Conservation (phyloP, 805 yeast genomes). For the Schwanniomyces polymorphus region DNA sequence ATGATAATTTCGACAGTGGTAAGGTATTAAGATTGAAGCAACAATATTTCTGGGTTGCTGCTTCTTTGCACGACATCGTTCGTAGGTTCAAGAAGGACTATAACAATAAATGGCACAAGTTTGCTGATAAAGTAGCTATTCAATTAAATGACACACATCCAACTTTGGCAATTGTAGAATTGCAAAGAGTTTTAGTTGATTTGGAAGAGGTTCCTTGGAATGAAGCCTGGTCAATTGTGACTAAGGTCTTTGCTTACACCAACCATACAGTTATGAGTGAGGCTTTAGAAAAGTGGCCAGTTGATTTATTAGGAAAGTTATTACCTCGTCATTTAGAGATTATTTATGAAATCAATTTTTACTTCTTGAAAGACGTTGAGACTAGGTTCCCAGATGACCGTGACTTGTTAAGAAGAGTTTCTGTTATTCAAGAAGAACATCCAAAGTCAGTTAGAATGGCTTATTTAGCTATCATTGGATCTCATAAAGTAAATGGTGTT, state of each 20-base stretch:
- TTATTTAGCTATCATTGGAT: conserved; percentile 83
- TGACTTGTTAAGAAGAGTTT: conserved; percentile 66
- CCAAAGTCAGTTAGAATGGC: conserved; percentile 94
- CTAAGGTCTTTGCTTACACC: conserved; percentile 83
- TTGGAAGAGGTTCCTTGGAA: conserved; percentile 80
- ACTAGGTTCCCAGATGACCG: conserved; percentile 73
- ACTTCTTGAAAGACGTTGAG: conserved; percentile 75
- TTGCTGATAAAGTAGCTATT: conserved; percentile 84
- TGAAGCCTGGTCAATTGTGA: conserved; percentile 82
- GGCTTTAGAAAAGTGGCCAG: conserved; percentile 96
- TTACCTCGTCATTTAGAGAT: conserved; percentile 92
- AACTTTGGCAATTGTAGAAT: conserved; percentile 84
- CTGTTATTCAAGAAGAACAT: conserved; percentile 78
- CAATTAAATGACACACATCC: conserved; percentile 96
- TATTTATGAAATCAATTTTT: conserved; percentile 80
- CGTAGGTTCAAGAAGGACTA: conserved; percentile 81
- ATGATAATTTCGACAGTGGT: conserved; percentile 89
- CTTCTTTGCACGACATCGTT: conserved; percentile 86
- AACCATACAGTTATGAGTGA: conserved; percentile 95
- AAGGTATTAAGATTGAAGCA: conserved; percentile 91
- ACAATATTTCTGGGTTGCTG: conserved; percentile 96
- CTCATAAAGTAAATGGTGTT: conserved; percentile 93
- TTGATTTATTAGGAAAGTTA: conserved; percentile 71
- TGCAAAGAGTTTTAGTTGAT: conserved; percentile 84
- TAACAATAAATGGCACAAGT: conserved; percentile 74